Conservation (phyloP, 1,284 basidiomycete species). For the Stygiomarasmius scandens region DNA sequence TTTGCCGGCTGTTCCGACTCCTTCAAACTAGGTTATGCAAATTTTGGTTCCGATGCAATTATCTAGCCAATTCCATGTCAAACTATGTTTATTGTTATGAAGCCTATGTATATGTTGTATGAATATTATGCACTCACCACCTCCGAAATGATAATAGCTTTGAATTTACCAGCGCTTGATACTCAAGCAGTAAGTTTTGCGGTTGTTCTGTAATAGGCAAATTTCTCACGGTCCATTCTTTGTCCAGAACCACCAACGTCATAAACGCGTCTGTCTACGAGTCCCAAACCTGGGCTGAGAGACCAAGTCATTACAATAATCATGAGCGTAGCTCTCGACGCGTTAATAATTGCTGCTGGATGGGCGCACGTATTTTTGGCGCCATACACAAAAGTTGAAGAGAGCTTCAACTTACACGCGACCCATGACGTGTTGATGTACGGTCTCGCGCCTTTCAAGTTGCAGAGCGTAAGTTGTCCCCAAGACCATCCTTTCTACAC, state of each 20-base stretch:
- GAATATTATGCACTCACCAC: too few species aligned
- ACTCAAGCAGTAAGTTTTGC: too few species aligned
- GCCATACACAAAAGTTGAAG: conserved; percentile 96
- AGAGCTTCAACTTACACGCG: conserved; percentile 95
- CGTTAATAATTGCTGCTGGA: conserved; percentile 56
- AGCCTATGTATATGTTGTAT: not conserved
- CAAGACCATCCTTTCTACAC: not conserved
- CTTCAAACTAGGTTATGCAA: not conserved
- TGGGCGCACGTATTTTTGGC: conserved; percentile 74
- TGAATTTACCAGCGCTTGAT: too few species aligned
- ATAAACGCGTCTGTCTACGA: not conserved
- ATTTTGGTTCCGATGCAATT: too few species aligned
- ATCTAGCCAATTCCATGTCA: too few species aligned
- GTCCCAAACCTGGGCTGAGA: too few species aligned
- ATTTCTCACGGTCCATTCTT: not conserved
- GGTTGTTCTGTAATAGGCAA: too few species aligned
- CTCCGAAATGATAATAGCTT: too few species aligned
- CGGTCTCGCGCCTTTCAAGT: conserved; percentile 50
- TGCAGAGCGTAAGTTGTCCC: conserved; percentile 51
- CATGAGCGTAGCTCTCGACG: conserved; percentile 51
- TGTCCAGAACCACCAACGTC: not conserved
- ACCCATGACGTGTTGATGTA: conserved; percentile 86
- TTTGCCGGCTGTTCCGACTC: not conserved
- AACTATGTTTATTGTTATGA: not conserved
- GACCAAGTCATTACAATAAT: not conserved